Evolutionary conservation across 2,329 filamentous ascomycete species (phyloP), one percentile per base, ranked within the genome.

Genomic region (Diaporthe citrichinensis): DNA sequence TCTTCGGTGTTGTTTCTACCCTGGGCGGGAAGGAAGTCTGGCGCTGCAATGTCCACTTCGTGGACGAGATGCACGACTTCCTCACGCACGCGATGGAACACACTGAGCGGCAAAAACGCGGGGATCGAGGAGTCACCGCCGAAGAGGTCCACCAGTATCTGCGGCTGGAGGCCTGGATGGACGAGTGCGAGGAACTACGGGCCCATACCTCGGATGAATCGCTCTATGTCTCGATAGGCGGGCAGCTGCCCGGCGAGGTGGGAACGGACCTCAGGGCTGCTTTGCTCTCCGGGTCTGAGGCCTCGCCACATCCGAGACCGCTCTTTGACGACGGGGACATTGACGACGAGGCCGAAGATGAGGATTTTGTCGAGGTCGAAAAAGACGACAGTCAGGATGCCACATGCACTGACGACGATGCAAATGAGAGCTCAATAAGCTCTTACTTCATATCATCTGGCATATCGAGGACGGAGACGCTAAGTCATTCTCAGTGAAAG

Each of bases 31-130:
- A 67, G 36, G 61, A 67, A 36, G 61, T 67, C 10, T 51, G 44
- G 61, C 61, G 61, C 14, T 67, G 61, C 28, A 67, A 51, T 4
- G 44, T 67, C 28, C 44, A 67, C 28, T 67, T 67, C 7, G 61
- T 49, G 41, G 61, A 67, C 28, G 61, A 67, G 3, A 67, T 67
- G 10, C 61, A 67, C 20, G 44, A n/a, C 10, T 25, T 9, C 12
- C 17, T 51, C 44, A 25, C 12, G 20, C 44, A 51, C 28, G 7
- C 20, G 28, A 67, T 67, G 61, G 44, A 51, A n/a, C 46, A 49
- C 9, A 67, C 61, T 4, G 61, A 67, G 44, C 25, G 20, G 28
- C 61, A 67, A 17, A 36, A 25, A 20, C 28, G 28, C 12, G 44
- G 20, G 14, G 28, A 49, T 0, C 41, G 41, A 9, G 61, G 61